Base-by-base conservation (phyloP, 1,139 yeast genomes). In the Scheffersomyces cryptocercus region DNA sequence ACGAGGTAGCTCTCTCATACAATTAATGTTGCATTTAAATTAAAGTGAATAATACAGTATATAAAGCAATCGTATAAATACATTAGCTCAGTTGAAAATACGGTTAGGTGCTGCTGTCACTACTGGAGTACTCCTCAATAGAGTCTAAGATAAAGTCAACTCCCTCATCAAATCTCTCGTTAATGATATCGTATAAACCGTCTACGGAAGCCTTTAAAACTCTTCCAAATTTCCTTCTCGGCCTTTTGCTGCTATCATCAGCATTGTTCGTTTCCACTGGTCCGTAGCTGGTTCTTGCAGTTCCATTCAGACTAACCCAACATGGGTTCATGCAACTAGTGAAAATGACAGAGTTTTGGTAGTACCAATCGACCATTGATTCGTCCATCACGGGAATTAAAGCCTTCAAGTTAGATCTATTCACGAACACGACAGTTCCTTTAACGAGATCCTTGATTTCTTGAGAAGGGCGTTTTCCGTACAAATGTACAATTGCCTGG, bases 321-420 rank as follows among this genome's bases (percentile, higher is more conserved):
- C 95, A 85, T 3, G 86, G 73, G 59, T 91, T 95, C 47, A 76
- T 77, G 42, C 75, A 70, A 45, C 90, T 79, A 6, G 97, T 81
- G 62, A 91, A 90, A 1, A 93, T 79, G 26, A 91, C 79, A 1
- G 97, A 88, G 54, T 88, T 87, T 51, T 84, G 84, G 67, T 84
- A 90, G 62, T 84, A 93, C 97, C 98, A 91, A 56, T 90, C 97
- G 14, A 88, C 80, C 70, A 88, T 78, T 28, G 87, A 81, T 63
- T 93, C 98, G 63, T 91, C 97, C 65, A 90, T 84, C 31, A 88
- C 77, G 6, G 97, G 93, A 7, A 87, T 87, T 43, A 91, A 77
- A 0, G 96, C 83, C 55, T 87, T 82, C 55, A 91, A 68, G 14
- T 77, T 75, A 2, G 84, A 75, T 42, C 84, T 74, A 51, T 84